phyloP scores from a whole-genome alignment of 495 filamentous ascomycete species.

The Penicillium cataractarum region DNA sequence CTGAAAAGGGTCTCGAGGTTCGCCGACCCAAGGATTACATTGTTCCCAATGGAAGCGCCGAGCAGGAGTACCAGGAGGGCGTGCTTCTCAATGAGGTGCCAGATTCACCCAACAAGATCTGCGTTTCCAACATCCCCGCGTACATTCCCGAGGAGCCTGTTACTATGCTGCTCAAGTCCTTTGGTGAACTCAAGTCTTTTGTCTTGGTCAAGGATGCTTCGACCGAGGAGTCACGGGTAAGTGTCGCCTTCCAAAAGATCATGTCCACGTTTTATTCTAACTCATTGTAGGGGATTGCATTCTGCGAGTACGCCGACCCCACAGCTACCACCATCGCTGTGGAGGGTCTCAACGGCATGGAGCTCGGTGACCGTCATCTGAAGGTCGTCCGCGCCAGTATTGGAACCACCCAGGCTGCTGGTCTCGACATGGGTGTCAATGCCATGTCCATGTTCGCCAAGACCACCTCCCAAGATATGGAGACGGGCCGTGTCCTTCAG shows the following conservation, averaged over 20 bases:
- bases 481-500: conserved; percentile 81
- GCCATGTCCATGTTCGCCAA: conserved; percentile 99
- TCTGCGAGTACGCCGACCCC: conserved; percentile 90
- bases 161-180: conserved; percentile 82
- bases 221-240: conserved; percentile 86
- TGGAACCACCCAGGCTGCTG: conserved; percentile 85
- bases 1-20: conserved; percentile 70
- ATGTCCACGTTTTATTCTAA: conserved; percentile 20
- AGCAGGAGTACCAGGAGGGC: conserved; percentile 75
- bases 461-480: conserved; percentile 77
- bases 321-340: conserved; percentile 80
- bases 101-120: conserved; percentile 94
- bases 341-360: conserved; percentile 89
- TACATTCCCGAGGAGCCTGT: conserved; percentile 91
- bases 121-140: conserved; percentile 82
- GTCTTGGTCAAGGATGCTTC: conserved; percentile 84
- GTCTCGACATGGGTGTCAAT: conserved; percentile 93
- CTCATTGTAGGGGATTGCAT: conserved; percentile 79
- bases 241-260: conserved; percentile 29
- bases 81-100: conserved; percentile 78
- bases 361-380: conserved; percentile 81
- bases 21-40: conserved; percentile 97
- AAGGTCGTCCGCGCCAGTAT: conserved; percentile 89
- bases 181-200: conserved; percentile 93
- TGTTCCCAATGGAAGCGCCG: conserved; percentile 78